Evolutionary conservation across 2,329 filamentous ascomycete species (phyloP), one percentile per base, ranked within the genome.

Genomic region (Botrytis aclada): DNA sequence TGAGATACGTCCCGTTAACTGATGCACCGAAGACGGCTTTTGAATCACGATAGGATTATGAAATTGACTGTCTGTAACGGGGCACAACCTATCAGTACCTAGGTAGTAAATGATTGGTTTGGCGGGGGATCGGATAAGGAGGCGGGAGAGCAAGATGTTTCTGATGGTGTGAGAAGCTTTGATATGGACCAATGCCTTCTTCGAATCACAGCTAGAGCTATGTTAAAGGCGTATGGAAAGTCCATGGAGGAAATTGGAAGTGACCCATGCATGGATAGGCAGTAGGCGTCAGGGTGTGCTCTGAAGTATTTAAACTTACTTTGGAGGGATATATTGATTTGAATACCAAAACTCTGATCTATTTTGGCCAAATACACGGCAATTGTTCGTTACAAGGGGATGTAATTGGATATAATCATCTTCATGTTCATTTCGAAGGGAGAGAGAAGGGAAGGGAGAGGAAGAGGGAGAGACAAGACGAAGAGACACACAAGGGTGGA

Each of bases 1-100:
- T 95, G 60, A 84, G 89, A 76, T 95, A 95, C 83, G 93, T 95
- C 73, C 92, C 92, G 6, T 82, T 95, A 82, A 93, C 91, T 7
- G 91, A 94, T 83, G 87, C 91, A 34, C 91, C 90, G 34, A 32
- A 39, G 37, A n/a, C 25, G 25, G 37, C 2, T 9, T 62, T 39
- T n/a, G 34, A 9, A 18, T n/a, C 16, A 9, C 18, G 60, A 62
- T n/a, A n/a, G 22, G 6, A 37, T 62, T 18, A 39, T n/a, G 5
- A n/a, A 39, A 22, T 14, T 7, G 3, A n/a, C 37, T n/a, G 1
- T 39, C 10, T 14, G 34, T 39, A 18, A 39, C 6, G 16, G 22
- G 22, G 25, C 22, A n/a, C 22, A 25, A 18, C 7, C 7, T 62
- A 4, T n/a, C 34, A n/a, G 34, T 47, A 47, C 45, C 45, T 25